Conservation (phyloP, 495 filamentous ascomycete species). For the Neurospora hispaniola region DNA sequence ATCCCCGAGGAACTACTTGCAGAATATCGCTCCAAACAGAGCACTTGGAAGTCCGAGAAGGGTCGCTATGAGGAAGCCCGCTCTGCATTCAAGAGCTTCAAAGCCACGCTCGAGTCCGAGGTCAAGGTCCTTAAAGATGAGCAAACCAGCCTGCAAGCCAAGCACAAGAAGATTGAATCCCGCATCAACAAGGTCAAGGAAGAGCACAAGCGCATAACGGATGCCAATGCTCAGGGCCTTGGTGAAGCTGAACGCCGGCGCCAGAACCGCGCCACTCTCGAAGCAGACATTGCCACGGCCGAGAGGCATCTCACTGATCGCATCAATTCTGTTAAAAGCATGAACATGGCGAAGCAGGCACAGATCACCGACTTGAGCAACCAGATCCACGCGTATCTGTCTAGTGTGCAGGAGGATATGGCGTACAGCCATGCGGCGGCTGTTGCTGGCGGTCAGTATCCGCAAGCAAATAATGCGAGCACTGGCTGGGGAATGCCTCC, state of each 20-base stretch:
- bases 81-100: constrained; percentile 49
- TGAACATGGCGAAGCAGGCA: constrained; percentile 31
- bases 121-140: constrained; percentile 56
- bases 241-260: constrained; percentile 64
- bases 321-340: constrained; percentile 23
- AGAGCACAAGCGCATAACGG: constrained; percentile 66
- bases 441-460: constrained; percentile 3
- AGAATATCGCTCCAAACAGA: constrained; percentile 50
- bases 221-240: constrained; percentile 63
- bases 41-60: constrained; percentile 51
- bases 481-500: constrained; percentile 9
- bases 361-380: constrained; percentile 29
- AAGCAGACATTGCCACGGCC: constrained; percentile 51
- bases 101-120: constrained; percentile 52
- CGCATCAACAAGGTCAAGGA: constrained; percentile 67
- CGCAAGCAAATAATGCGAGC: not conserved
- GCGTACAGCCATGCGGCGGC: constrained; percentile 16
- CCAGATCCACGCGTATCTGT: constrained; percentile 29
- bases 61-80: constrained; percentile 49
- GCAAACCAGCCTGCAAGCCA: constrained; percentile 52
- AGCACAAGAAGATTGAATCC: constrained; percentile 65
- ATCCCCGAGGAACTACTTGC: constrained; percentile 58
- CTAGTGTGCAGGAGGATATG: constrained; percentile 26
- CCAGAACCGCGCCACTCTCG: constrained; percentile 53
- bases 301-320: constrained; percentile 37